phyloP scores from a whole-genome alignment of 192 early-diverging fungal species.

The Mortierella hygrophila region DNA sequence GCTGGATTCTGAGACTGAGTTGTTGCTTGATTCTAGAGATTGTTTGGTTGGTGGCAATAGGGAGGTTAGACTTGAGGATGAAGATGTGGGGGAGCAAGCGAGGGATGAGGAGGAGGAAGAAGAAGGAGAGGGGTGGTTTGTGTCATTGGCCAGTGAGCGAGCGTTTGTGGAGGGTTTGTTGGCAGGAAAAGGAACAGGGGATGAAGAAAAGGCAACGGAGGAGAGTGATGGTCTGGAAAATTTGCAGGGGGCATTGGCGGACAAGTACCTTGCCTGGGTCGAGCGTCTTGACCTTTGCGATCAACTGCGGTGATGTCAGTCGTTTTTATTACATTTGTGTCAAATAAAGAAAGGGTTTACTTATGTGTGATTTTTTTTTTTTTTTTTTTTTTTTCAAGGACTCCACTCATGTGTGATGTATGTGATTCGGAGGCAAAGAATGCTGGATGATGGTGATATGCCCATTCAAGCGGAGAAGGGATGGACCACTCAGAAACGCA shows the following conservation, averaged over 20 bases:
- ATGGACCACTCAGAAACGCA: not conserved
- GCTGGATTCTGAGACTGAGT: slow-evolving; percentile 36
- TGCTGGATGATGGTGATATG: too few relatives aligned
- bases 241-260: slow-evolving; percentile 7
- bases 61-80: not conserved
- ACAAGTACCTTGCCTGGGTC: slow-evolving; percentile 23
- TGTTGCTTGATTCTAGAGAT: not conserved
- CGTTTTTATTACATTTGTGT: too few relatives aligned
- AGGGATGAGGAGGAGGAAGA: not conserved
- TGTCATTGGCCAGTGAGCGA: slow-evolving; percentile 14
- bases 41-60: not conserved
- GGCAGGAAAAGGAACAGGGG: not conserved
- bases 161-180: slow-evolving; percentile 10
- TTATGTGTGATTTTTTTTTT: too few relatives aligned
- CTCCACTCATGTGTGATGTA: too few relatives aligned
- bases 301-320: not conserved
- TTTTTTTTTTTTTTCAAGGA: too few relatives aligned
- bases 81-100: not conserved
- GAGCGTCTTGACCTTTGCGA: slow-evolving; percentile 5
- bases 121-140: slow-evolving; percentile 4
- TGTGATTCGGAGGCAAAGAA: too few relatives aligned
- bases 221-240: not conserved
- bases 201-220: not conserved
- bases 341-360: too few relatives aligned
- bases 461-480: too few relatives aligned